Percentiles rank a stretch among this genome's conserved stretches.
These are phyloP conservation scores for Phialophora tarda DNA, from an alignment of 2,329 filamentous ascomycete species.

Conservation along the genomic window DNA sequence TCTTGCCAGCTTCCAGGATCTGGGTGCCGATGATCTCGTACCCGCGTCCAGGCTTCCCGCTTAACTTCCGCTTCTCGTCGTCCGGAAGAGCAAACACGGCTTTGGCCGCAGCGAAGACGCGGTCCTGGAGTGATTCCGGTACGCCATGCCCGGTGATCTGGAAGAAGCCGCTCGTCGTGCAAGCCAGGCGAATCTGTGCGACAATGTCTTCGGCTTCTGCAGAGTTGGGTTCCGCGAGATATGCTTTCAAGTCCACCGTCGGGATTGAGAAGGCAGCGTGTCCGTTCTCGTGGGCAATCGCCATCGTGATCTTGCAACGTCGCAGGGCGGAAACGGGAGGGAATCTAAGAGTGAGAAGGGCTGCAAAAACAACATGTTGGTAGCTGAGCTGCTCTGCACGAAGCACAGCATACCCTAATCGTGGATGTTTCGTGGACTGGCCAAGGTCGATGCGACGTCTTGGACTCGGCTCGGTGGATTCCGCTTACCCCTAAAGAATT, in stretches of 20 bases:
- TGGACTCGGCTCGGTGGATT: background rate
- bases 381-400: background rate
- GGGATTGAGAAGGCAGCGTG: constrained; percentile 24
- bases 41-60: constrained; percentile 34
- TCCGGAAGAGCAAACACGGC: constrained; percentile 55
- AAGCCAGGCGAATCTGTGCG: constrained; percentile 50
- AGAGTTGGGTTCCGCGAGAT: constrained; percentile 31
- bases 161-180: constrained; percentile 59
- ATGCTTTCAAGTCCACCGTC: constrained; percentile 37
- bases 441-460: background rate
- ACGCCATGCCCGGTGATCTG: constrained; percentile 59
- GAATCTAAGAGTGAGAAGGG: background rate
- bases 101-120: constrained; percentile 51
- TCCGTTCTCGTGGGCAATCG: background rate
- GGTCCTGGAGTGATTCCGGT: constrained; percentile 48
- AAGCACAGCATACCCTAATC: background rate
- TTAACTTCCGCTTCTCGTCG: constrained; percentile 36
- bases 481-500: background rate
- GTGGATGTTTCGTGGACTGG: background rate
- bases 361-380: background rate
- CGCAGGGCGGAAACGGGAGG: too few relatives aligned
- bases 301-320: background rate
- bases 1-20: constrained; percentile 39
- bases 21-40: constrained; percentile 43
- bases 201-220: constrained; percentile 39